Evolutionary conservation across 345 rosid species (phyloP).

Genomic region (Luvunga scandens): DNA sequence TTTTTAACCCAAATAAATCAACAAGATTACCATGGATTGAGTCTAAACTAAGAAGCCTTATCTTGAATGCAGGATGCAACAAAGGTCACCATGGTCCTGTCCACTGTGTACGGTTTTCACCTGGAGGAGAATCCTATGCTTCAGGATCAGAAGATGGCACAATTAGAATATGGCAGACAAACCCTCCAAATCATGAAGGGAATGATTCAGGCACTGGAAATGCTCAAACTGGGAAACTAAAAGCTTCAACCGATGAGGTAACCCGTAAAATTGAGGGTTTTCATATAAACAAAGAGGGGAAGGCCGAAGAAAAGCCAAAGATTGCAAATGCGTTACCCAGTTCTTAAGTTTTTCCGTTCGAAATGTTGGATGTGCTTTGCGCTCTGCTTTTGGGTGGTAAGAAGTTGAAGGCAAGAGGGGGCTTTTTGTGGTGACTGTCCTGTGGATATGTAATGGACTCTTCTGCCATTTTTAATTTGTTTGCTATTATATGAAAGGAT

Average conservation of each 20-base stretch:
- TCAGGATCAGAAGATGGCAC: slow-evolving; percentile 99
- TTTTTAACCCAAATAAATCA: neutral
- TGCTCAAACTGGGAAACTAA: slow-evolving; percentile 23
- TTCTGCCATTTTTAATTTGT: neutral
- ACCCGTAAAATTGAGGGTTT: slow-evolving; percentile 26
- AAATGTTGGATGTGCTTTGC: neutral
- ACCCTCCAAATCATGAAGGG: slow-evolving; percentile 35
- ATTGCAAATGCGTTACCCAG: slow-evolving; percentile 8
- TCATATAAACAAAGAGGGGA: slow-evolving; percentile 28
- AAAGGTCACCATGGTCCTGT: slow-evolving; percentile 99
- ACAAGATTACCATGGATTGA: neutral
- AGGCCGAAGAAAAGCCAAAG: slow-evolving; percentile 23
- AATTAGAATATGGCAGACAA: slow-evolving; percentile 59
- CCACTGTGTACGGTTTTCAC: slow-evolving; percentile 88
- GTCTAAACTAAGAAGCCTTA: neutral
- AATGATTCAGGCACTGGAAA: slow-evolving; percentile 22
- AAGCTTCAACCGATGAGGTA: slow-evolving; percentile 28
- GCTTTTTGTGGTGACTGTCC: neutral
- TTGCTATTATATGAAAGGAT: neutral
- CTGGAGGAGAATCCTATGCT: slow-evolving; percentile 88
- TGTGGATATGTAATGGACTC: neutral
- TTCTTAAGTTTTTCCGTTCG: neutral
- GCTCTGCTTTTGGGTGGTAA: neutral
- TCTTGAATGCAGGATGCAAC: slow-evolving; percentile 68
- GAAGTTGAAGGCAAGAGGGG: neutral